Evolutionary conservation across 345 rosid genomes (phyloP).

Genomic region (Turritis glabra): DNA sequence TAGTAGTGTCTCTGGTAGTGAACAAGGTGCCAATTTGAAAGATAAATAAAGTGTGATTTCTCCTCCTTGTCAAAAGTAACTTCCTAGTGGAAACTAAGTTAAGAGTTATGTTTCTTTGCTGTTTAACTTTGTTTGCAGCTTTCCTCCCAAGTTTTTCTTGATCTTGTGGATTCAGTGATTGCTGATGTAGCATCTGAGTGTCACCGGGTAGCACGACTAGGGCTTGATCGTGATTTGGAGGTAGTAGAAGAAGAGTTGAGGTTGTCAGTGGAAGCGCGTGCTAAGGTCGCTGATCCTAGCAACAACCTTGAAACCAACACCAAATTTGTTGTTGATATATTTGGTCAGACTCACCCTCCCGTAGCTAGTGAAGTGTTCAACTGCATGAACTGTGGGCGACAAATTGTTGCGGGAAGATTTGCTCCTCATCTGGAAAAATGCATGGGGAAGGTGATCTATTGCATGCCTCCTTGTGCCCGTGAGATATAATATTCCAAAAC

Average conservation of each 20-base stretch:
- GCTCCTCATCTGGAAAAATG: slow-evolving; percentile 98
- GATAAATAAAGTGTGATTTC: neutral
- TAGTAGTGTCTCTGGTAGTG: neutral
- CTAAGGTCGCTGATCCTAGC: slow-evolving; percentile 69
- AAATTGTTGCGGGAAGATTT: slow-evolving; percentile 85
- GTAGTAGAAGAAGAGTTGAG: slow-evolving; percentile 86
- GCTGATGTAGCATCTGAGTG: slow-evolving; percentile 96
- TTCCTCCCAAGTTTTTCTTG: slow-evolving; percentile 62
- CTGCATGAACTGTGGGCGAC: slow-evolving; percentile 92
- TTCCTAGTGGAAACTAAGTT: slow-evolving; percentile 10
- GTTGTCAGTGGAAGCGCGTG: slow-evolving; percentile 79
- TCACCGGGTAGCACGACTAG: slow-evolving; percentile 79
- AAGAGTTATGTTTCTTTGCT: neutral
- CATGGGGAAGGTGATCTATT: slow-evolving; percentile 85
- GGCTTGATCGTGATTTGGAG: slow-evolving; percentile 83
- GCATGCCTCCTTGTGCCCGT: neutral
- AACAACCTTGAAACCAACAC: slow-evolving; percentile 64
- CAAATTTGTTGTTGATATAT: slow-evolving; percentile 85
- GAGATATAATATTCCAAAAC: neutral
- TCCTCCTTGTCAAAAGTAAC: slow-evolving; percentile 4
- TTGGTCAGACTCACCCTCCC: slow-evolving; percentile 86
- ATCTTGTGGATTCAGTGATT: slow-evolving; percentile 79
- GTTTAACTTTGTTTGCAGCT: slow-evolving; percentile 47
- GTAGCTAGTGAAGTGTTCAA: slow-evolving; percentile 81
- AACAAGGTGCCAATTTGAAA: neutral